phyloP scores from a whole-genome alignment of 1,284 basidiomycete species.

The Coniophora puteana region DNA sequence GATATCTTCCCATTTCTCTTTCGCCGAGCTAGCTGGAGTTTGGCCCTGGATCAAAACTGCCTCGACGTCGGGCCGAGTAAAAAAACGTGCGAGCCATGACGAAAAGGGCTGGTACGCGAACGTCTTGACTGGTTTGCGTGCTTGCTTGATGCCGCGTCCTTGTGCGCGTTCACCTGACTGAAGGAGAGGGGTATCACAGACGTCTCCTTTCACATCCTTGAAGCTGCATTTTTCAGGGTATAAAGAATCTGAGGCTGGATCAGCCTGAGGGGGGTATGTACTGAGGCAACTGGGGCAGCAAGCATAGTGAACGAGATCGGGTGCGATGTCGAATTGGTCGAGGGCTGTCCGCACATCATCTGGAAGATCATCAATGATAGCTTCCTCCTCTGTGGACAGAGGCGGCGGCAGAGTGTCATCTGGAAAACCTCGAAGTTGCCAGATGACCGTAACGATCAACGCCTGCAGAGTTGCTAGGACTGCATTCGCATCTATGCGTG shows the following conservation, averaged over 20 bases:
- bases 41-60: neutral
- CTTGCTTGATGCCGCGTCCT: neutral
- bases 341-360: neutral
- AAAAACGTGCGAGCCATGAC: conserved; percentile 7
- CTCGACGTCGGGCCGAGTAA: conserved; percentile 15
- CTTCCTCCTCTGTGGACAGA: too few relatives aligned
- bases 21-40: neutral
- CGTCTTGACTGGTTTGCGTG: neutral
- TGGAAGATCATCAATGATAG: neutral
- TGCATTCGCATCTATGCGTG: too few relatives aligned
- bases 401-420: too few relatives aligned
- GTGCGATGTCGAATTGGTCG: neutral
- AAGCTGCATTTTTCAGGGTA: neutral
- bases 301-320: neutral
- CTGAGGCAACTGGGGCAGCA: neutral
- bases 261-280: neutral
- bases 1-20: conserved; percentile 8
- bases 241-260: neutral
- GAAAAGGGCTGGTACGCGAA: conserved; percentile 7
- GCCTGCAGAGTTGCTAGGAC: too few relatives aligned
- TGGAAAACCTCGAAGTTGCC: too few relatives aligned
- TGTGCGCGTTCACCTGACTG: neutral
- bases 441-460: too few relatives aligned
- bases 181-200: neutral
- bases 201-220: neutral